A percentile compares a stretch with the other conserved stretches of the same genome.
Conservation (phyloP, 2,329 filamentous ascomycete species). For the Zasmidium angulare region DNA sequence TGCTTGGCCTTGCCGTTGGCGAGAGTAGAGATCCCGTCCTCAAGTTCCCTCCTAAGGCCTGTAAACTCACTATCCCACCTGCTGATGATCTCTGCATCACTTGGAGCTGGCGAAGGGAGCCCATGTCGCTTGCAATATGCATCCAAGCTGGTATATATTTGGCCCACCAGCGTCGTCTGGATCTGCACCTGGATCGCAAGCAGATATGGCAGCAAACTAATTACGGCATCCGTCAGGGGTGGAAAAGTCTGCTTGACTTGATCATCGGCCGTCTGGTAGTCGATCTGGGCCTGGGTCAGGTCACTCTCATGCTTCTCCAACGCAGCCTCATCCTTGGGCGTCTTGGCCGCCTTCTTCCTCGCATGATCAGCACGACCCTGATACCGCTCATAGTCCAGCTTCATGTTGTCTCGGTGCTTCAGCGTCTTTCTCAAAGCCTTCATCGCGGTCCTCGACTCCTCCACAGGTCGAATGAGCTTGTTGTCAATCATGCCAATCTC, state of each 20-base stretch:
- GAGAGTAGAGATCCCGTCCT: constrained; percentile 62
- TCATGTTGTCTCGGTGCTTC: constrained; percentile 80
- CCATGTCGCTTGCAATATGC: constrained; percentile 68
- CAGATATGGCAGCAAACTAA: constrained; percentile 71
- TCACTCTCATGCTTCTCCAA: constrained; percentile 72
- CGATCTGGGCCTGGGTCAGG: constrained; percentile 61
- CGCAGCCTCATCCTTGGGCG: constrained; percentile 70
- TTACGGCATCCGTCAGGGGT: constrained; percentile 67
- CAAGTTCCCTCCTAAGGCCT: constrained; percentile 64
- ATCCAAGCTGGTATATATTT: constrained; percentile 76
- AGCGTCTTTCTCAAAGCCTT: constrained; percentile 77
- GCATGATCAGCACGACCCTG: constrained; percentile 69
- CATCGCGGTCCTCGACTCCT: constrained; percentile 66
- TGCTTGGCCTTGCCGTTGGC: constrained; percentile 66
- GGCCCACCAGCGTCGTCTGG: constrained; percentile 73
- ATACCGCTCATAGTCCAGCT: constrained; percentile 77
- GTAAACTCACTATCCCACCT: constrained; percentile 65
- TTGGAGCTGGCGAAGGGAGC: constrained; percentile 70
- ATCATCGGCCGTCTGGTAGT: constrained; percentile 73
- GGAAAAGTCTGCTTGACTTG: constrained; percentile 71
- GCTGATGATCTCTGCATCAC: constrained; percentile 69
- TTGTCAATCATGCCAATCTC: constrained; percentile 71
- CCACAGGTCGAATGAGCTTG: constrained; percentile 68
- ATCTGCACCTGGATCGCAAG: constrained; percentile 70
- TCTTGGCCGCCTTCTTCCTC: constrained; percentile 67